Evolutionary conservation across 2,329 filamentous ascomycete genomes (phyloP), one percentile per base, ranked within the genome.

Genomic region (Aureobasidium sp.): DNA sequence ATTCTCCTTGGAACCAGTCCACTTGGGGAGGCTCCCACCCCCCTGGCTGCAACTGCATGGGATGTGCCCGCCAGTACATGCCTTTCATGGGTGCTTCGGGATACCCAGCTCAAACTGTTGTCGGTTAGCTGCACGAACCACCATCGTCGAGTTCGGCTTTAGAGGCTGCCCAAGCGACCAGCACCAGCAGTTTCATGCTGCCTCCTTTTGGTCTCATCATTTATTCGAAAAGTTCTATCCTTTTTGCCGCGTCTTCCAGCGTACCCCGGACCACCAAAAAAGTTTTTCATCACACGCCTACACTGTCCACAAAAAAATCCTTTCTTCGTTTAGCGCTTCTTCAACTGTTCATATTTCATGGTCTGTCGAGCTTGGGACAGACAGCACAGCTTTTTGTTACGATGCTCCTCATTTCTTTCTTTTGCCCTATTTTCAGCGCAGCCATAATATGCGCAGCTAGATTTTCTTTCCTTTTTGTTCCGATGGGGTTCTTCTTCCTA

Each of bases 101-200:
- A 63, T 73, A 72, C 63, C 64, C 69, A 31, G 66, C 71, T 48
- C 71, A 73, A 66, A 70, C 72, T n/a, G 71, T 73, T 58, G 72
- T 72, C 67, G 72, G 72, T n/a, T 74, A 62, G 63, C 36, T 15
- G 20, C 25, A 20, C 12, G n/a, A 31, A 12, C 27, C 17, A 44
- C 37, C 37, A 44, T 41, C 37, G 20, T 25, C 41, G 15, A 45
- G 45, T 17, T 1, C n/a, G 6, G 4, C 36, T 9, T 29, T 17
- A 34, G n/a, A 39, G 49, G 15, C 29, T n/a, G 12, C 1, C 11
- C 20, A 5, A 34, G 31, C 27, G 27, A 34, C 27, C 17, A 41
- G 39, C 27, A 44, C 22, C 25, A 49, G 29, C 56, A 49, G 17
- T 36, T 17, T 17, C 20, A 41, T 12, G 31, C 7, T 20, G 31